These are phyloP conservation scores for Monosporascus cannonballus DNA, from an alignment of 2,329 filamentous ascomycete species.

Conservation along the genomic window DNA sequence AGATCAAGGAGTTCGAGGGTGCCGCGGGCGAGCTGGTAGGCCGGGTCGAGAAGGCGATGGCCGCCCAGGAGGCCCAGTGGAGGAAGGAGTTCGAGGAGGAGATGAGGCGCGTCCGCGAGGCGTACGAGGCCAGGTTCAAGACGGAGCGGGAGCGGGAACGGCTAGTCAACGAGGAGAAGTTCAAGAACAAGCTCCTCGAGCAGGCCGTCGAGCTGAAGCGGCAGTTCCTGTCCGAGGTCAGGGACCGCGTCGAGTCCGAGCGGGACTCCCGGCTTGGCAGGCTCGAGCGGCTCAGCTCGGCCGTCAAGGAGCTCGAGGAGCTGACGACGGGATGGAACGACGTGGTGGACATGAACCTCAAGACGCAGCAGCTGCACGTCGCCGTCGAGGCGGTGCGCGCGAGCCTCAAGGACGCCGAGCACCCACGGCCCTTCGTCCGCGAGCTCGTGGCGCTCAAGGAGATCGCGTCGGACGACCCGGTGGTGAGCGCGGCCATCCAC, in stretches of 20 bases:
- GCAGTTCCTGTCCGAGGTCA: conserved; percentile 72
- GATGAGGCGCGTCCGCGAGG: conserved; percentile 69
- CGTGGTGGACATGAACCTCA: conserved; percentile 83
- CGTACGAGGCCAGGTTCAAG: conserved; percentile 74
- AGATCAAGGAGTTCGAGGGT: conserved; percentile 72
- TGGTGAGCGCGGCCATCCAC: conserved; percentile 90
- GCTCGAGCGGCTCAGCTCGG: conserved; percentile 70
- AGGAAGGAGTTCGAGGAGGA: conserved; percentile 82
- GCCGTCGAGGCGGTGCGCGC: conserved; percentile 89
- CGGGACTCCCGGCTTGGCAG: conserved; percentile 81
- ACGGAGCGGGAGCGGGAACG: conserved; percentile 74
- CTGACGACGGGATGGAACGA: conserved; percentile 85
- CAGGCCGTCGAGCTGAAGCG: conserved; percentile 86
- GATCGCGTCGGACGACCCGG: conserved; percentile 74
- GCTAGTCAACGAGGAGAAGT: conserved; percentile 74
- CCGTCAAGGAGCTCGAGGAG: conserved; percentile 77
- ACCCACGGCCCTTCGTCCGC: conserved; percentile 79
- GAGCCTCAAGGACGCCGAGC: conserved; percentile 67
- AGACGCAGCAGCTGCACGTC: conserved; percentile 93
- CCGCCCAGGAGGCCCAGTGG: conserved; percentile 74
- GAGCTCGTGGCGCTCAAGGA: conserved; percentile 95
- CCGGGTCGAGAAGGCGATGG: conserved; percentile 79
- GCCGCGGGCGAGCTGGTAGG: conserved; percentile 82
- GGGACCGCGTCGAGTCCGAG: conserved; percentile 79
- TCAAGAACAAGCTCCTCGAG: conserved; percentile 80